Evolutionary conservation across 257 asterid species (phyloP).

Genomic region (Lantana camara): DNA sequence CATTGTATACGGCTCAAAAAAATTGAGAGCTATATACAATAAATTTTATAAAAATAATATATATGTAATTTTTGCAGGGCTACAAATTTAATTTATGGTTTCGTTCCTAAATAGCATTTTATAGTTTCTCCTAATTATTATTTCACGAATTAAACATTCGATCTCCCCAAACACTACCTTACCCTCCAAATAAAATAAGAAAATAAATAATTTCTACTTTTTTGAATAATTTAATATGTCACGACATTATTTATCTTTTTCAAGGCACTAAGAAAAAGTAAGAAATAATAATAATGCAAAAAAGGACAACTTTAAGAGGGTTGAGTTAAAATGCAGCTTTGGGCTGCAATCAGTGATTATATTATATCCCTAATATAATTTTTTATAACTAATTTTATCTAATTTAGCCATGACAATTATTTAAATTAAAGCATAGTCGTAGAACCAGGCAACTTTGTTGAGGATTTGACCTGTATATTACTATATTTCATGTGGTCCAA

Average conservation of each 20-base stretch:
- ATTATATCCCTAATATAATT: conserved; percentile 18
- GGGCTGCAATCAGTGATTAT: conserved; percentile 65
- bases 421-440: conserved; percentile 8
- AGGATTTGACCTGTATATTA: conserved; percentile 31
- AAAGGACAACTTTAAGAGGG: conserved; percentile 38
- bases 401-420: not conserved
- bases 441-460: not conserved
- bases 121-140: too few relatives aligned
- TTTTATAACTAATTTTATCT: not conserved
- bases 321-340: conserved; percentile 74
- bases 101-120: too few relatives aligned
- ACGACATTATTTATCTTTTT: conserved; percentile 41
- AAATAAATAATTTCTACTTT: conserved; percentile 17
- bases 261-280: conserved; percentile 31
- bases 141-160: too few relatives aligned
- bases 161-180: conserved; percentile 25
- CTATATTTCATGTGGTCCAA: conserved; percentile 20
- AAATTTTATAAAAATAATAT: too few relatives aligned
- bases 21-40: too few relatives aligned
- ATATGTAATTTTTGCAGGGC: too few relatives aligned
- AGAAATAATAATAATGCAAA: conserved; percentile 29
- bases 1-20: too few relatives aligned
- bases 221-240: conserved; percentile 29
- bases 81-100: too few relatives aligned
- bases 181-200: not conserved